Evolutionary conservation across 495 filamentous ascomycete genomes (phyloP).

Genomic region (Tuber brumale): DNA sequence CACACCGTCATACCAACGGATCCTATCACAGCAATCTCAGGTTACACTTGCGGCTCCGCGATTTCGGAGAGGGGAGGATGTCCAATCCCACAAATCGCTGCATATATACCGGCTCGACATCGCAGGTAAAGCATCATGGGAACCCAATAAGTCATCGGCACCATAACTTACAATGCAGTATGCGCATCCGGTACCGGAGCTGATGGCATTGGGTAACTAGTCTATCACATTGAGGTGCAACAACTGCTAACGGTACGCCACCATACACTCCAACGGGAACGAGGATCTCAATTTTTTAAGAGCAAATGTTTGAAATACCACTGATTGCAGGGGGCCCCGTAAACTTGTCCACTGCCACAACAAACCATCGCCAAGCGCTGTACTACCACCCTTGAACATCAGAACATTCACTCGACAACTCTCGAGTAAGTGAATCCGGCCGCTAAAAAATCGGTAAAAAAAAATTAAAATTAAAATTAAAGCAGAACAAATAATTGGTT

Average conservation of each 20-base stretch:
- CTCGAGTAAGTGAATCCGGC: too few species aligned
- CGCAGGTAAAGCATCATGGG: neutral
- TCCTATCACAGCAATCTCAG: neutral
- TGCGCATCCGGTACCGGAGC: neutral
- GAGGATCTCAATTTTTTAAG: neutral
- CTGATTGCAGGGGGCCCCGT: too few species aligned
- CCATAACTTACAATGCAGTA: neutral
- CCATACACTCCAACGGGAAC: neutral
- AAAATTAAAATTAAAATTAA: too few species aligned
- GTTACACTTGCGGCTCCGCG: neutral
- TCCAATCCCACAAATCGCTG: neutral
- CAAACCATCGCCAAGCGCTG: too few species aligned
- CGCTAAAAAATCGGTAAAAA: too few species aligned
- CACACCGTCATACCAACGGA: neutral
- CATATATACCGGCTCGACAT: neutral
- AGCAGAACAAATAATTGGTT: too few species aligned
- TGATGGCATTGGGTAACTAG: neutral
- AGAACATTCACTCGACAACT: too few species aligned
- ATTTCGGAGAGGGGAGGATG: neutral
- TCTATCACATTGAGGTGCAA: neutral
- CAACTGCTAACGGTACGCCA: neutral
- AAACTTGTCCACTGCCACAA: too few species aligned
- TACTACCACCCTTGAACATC: neutral
- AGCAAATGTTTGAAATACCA: too few species aligned
- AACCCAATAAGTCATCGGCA: neutral